Evolutionary conservation across 495 filamentous ascomycete species (phyloP), one percentile per base, ranked within the genome.

Genomic region (Cercophora scortea): DNA sequence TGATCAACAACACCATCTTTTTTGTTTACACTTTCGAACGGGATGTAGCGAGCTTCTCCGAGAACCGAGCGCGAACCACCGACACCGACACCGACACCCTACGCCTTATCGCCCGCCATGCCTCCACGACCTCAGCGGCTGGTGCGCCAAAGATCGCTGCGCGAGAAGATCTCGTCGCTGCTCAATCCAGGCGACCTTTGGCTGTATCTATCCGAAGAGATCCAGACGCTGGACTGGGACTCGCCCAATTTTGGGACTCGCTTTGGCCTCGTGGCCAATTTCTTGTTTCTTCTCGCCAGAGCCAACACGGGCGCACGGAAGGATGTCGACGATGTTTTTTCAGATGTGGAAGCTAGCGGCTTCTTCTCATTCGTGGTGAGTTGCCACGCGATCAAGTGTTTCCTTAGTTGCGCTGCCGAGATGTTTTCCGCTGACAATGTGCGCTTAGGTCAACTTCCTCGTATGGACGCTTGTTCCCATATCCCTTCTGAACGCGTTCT

Each of bases 111-210:
- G 25, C 25, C 19, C 4, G 15, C 46, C 10, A 68, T 70, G 71
- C 66, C 69, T 49, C 55, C 67, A 34, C 46, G 54, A 54, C 45
- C 59, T n/a, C 55, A 55, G 49, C 71, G 89, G 61, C 81, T 96
- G 39, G 80, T 98, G 53, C 90, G 93, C 60, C 82, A 82, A 39
- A 79, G 80, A 52, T 82, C 92, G 60, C 74, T 95, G 60, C 52
- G 66, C 2, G 83, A 96, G 73, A 85, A 90, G 55, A 77, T 97
- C 58, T 79, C 80, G 61, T 74, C 83, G 44, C 83, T 83, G 65
- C 73, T 98, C 34, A 90, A 97, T 60, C 91, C 90, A 18, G 78
- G 86, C 65, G 93, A 98, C 69, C 86, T 90, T 64, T 73, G 93
- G 36, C 79, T 97, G 17, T 92, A 87, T 84, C 67, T 95, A 3